Evolutionary conservation across 768 basidiomycete genomes (phyloP).

Genomic region (Collybia nuda): DNA sequence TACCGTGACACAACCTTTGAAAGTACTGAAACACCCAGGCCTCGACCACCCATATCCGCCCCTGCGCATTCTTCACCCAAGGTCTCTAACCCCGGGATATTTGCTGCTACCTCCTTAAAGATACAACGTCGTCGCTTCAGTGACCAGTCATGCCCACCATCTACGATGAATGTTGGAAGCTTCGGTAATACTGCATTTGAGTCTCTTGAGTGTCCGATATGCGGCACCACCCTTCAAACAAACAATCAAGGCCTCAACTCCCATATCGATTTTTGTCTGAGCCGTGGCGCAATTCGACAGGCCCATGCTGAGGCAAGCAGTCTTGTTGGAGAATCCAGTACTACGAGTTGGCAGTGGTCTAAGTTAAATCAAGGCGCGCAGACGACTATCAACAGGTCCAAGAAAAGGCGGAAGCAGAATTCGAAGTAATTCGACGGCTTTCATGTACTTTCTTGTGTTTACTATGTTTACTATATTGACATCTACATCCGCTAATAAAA

Average conservation of each 20-base stretch:
- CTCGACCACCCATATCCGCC: background rate
- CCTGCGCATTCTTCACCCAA: conserved; percentile 19
- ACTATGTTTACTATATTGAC: too few species aligned
- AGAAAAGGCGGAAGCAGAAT: conserved; percentile 20
- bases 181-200: conserved; percentile 8
- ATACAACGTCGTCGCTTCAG: background rate
- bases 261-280: conserved; percentile 91
- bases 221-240: conserved; percentile 54
- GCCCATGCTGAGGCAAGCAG: conserved; percentile 51
- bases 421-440: background rate
- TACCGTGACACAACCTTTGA: conserved; percentile 12
- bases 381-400: conserved; percentile 1
- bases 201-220: conserved; percentile 71
- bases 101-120: background rate
- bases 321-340: conserved; percentile 3
- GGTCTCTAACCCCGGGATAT: background rate
- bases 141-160: background rate
- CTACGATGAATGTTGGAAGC: background rate
- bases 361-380: background rate
- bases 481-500: too few species aligned
- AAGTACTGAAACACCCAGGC: background rate
- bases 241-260: conserved; percentile 81
- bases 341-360: background rate
- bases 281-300: conserved; percentile 71
- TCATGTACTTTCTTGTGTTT: background rate